These are phyloP conservation scores for Colletotrichum camelliae DNA, from an alignment of 2,329 filamentous ascomycete genomes.

Conservation along the genomic window DNA sequence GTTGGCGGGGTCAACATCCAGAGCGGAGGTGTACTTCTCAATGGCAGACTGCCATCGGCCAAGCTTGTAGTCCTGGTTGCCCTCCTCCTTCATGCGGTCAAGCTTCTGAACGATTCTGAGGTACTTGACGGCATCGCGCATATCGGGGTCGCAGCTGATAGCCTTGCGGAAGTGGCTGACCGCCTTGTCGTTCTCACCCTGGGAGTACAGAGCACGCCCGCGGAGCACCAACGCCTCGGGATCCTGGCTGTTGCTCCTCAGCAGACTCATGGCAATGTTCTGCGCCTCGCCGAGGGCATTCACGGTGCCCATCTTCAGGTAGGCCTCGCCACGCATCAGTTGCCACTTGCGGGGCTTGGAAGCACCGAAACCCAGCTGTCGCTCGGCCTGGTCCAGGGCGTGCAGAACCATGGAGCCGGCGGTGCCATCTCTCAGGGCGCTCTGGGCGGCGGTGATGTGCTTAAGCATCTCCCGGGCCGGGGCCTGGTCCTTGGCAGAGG, in stretches of 20 bases:
- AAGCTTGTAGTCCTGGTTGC: constrained; percentile 88
- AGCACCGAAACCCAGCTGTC: constrained; percentile 76
- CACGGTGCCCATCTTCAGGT: constrained; percentile 88
- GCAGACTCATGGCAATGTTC: constrained; percentile 86
- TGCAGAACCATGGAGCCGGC: constrained; percentile 91
- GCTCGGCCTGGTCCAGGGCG: constrained; percentile 89
- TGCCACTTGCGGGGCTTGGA: constrained; percentile 91
- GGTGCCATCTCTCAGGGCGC: constrained; percentile 75
- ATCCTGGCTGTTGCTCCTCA: constrained; percentile 87
- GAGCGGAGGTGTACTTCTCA: constrained; percentile 81
- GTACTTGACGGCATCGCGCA: constrained; percentile 86
- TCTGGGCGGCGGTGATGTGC: constrained; percentile 80
- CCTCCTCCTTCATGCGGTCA: constrained; percentile 91
- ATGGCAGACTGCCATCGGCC: constrained; percentile 81
- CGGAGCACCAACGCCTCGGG: constrained; percentile 92
- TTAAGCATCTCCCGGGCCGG: constrained; percentile 85
- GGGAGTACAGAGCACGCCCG: constrained; percentile 84
- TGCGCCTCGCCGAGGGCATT: constrained; percentile 92
- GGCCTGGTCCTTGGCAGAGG: constrained; percentile 83
- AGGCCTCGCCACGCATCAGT: constrained; percentile 88
- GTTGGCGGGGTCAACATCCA: constrained; percentile 87
- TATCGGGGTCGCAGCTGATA: constrained; percentile 89
- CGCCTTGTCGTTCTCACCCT: constrained; percentile 95
- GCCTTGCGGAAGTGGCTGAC: constrained; percentile 92
- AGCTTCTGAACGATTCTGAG: constrained; percentile 90